Conservation (phyloP, 2,329 filamentous ascomycete species). For the Paecilomyces variotii region DNA sequence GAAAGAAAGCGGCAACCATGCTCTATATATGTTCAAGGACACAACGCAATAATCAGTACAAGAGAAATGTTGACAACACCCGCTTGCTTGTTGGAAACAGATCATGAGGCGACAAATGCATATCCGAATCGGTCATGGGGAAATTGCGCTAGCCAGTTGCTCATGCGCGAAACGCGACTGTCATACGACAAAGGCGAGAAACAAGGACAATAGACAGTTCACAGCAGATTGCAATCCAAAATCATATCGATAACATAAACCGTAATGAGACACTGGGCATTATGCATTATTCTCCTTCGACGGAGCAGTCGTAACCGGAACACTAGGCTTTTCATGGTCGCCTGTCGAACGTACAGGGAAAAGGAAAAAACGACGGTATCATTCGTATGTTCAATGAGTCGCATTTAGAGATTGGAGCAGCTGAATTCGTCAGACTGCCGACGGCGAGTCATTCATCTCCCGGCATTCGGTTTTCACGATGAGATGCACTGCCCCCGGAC, state of each 20-base stretch:
- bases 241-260: not conserved
- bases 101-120: not conserved
- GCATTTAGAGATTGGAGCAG: not conserved
- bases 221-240: not conserved
- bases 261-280: not conserved
- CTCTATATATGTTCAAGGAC: not conserved
- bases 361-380: not conserved
- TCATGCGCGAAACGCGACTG: not conserved
- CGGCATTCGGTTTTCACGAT: not conserved
- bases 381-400: not conserved
- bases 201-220: not conserved
- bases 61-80: not conserved
- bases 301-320: not conserved
- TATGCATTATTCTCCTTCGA: not conserved
- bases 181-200: not conserved
- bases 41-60: not conserved
- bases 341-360: not conserved
- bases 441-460: not conserved
- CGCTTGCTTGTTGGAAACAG: not conserved
- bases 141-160: not conserved
- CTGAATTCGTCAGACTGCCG: not conserved
- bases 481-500: slow-evolving; percentile 11
- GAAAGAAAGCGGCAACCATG: not conserved
- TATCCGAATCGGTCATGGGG: not conserved
- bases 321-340: not conserved